Evolutionary conservation across 495 filamentous ascomycete species (phyloP), one percentile per base, ranked within the genome.

Genomic region (Aspergillus panamensis): DNA sequence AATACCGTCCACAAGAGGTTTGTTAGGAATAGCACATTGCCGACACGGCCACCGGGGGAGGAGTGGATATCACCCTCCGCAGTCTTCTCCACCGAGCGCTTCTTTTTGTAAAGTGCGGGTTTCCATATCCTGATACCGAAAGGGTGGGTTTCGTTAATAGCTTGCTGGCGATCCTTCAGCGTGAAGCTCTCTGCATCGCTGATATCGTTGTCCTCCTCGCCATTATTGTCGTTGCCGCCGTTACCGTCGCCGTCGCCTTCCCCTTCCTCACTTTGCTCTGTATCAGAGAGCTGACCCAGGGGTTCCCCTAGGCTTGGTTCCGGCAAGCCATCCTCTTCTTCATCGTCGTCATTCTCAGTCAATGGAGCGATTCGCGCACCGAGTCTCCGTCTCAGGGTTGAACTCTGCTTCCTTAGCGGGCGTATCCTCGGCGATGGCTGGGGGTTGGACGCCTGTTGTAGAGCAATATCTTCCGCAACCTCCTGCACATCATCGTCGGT

Each of bases 81-180:
- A 35, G 85, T 95, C 75, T 94, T 93, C 64, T 97, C 90, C 14
- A 99, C 94, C 8, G 95, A 97, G 56, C 94, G 85, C 63, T 86
- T 86, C 69, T 99, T 99, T 78, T 97, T 97, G 80, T 99, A 99
- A 39, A 99, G 69, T 0, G 94, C 94, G 17, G 94, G 94, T 71
- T 99, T 99, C 94, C 94, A 99, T 32, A 99, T 88, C 59, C 94
- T 87, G 66, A 99, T 97, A 71, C 94, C 94, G 63, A 99, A 99
- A 0, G 94, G 94, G 77, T 99, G 94, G 0, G 94, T 99, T 70
- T 96, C 87, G 73, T 99, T 99, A 74, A 99, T 99, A 50, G 94
- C 94, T 70, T 96, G 87, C 73, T 99, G 94, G 37, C 93, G 87
- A 68, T 97, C 94, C 74, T 96, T 95, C 42, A 85, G 70, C 3